Evolutionary conservation across 2,329 filamentous ascomycete genomes (phyloP).

Genomic region (Phoma herbarum): DNA sequence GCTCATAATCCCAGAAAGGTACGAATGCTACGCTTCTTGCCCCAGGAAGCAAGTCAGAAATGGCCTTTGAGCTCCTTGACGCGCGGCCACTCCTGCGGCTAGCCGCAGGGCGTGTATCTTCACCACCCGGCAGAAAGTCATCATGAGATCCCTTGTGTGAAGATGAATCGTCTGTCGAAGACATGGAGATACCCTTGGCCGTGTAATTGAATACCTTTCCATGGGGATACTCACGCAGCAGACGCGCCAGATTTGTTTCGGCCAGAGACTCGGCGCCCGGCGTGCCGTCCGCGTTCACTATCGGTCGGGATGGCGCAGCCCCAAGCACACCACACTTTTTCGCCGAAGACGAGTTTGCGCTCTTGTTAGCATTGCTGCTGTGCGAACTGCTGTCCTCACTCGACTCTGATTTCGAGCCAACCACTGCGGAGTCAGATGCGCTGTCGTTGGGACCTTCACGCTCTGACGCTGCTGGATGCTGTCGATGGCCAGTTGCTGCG

Average conservation of each 20-base stretch:
- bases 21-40: slow-evolving; percentile 50
- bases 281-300: slow-evolving; percentile 8
- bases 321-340: slow-evolving; percentile 41
- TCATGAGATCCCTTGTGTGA: slow-evolving; percentile 4
- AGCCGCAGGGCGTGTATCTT: background rate
- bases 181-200: slow-evolving; percentile 26
- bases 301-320: slow-evolving; percentile 21
- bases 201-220: slow-evolving; percentile 42
- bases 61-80: slow-evolving; percentile 53
- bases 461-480: slow-evolving; percentile 15
- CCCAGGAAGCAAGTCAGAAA: slow-evolving; percentile 60
- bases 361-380: slow-evolving; percentile 3
- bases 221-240: slow-evolving; percentile 36
- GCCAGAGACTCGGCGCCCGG: slow-evolving; percentile 18
- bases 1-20: slow-evolving; percentile 52
- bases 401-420: slow-evolving; percentile 26
- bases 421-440: slow-evolving; percentile 14
- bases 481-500: slow-evolving; percentile 31
- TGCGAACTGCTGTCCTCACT: slow-evolving; percentile 28
- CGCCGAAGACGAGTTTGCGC: slow-evolving; percentile 6
- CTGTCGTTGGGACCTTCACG: slow-evolving; percentile 4
- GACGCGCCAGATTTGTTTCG: slow-evolving; percentile 32
- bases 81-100: background rate
- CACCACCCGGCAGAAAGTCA: background rate
- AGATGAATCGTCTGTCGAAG: slow-evolving; percentile 32